A percentile compares a stretch with the other conserved stretches of the same genome.
Conservation (phyloP, 176 grass and related monocot genomes). For the Tillandsia leiboldiana region DNA sequence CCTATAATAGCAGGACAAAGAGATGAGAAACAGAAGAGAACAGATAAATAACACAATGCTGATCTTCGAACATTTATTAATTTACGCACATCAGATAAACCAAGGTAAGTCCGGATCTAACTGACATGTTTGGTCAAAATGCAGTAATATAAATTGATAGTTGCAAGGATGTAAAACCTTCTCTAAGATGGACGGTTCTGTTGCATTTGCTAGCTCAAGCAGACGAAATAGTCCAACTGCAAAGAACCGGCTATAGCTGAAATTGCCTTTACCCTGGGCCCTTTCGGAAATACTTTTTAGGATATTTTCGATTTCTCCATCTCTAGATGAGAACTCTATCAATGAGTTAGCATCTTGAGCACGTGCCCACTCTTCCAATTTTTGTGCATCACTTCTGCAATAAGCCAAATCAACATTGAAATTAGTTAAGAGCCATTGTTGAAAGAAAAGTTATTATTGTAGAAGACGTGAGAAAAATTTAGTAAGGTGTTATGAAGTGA, state of each 20-base stretch:
- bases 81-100: too few species aligned
- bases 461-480: neutral
- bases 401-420: neutral
- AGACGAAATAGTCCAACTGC: constrained; percentile 93
- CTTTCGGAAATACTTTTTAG: constrained; percentile 91
- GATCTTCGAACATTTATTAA: too few species aligned
- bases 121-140: neutral
- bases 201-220: constrained; percentile 91
- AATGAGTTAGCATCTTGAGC: constrained; percentile 64
- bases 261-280: constrained; percentile 74
- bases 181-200: constrained; percentile 76
- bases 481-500: neutral
- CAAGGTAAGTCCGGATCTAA: neutral
- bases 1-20: too few species aligned
- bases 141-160: constrained; percentile 13
- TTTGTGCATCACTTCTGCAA: constrained; percentile 39
- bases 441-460: neutral
- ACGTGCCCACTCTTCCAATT: constrained; percentile 84
- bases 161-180: constrained; percentile 50
- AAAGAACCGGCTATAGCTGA: constrained; percentile 95
- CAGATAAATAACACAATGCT: too few species aligned
- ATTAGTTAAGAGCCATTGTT: constrained; percentile 3
- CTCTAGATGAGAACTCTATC: constrained; percentile 69
- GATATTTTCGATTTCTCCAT: constrained; percentile 72
- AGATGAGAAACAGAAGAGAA: too few species aligned